Base-by-base conservation (phyloP, 306 rosid genomes). In the Inga laurina region DNA sequence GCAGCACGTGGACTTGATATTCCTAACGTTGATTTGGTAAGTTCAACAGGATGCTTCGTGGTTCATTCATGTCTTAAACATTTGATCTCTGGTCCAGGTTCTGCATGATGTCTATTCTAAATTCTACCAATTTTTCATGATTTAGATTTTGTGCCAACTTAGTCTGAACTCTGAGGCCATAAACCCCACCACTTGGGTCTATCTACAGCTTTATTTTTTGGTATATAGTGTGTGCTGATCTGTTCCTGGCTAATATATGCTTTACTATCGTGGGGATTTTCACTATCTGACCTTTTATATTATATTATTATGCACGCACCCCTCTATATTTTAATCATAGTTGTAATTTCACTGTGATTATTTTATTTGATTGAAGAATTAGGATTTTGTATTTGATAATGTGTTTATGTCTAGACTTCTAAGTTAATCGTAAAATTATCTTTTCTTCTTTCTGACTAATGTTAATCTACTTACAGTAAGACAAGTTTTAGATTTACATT, bases 1-100 rank as follows among this genome's bases (percentile, higher is more conserved):
- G 99, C 99, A 87, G 87, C 99, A 52, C 99, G 99, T 71, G 99
- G 99, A 75, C 97, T 96, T 79, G 99, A 96, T 86, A 94, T 96
- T 81, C 99, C 99, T 69, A 92, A 96, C 85, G 99, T 96, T 81
- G 99, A 96, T 89, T 86, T 96, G 92, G 99, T 96, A 81, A 79
- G 90, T 75, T 72, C 71, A 43, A 74, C 52, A 78, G 49, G 84
- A 37, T 85, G 72, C 44, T 65, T 66, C 84, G 43, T 48, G 34
- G 74, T 81, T 41, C 70, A 45, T 34, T 41, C 70, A 45, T 34
- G 37, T 62, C 56, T 78, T 78, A 35, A 64, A 65, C 43, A 78
- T 76, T 70, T 5, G 14, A 80, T 80, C 61, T 21, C 44, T 10
- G 65, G 59, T 27, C 46, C 56, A 51, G 79, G 78, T 80, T 79